A percentile compares a stretch with the other conserved stretches of the same genome.
Conservation (phyloP, 106 monocot genomes). For the Xerophyta viscosa region DNA sequence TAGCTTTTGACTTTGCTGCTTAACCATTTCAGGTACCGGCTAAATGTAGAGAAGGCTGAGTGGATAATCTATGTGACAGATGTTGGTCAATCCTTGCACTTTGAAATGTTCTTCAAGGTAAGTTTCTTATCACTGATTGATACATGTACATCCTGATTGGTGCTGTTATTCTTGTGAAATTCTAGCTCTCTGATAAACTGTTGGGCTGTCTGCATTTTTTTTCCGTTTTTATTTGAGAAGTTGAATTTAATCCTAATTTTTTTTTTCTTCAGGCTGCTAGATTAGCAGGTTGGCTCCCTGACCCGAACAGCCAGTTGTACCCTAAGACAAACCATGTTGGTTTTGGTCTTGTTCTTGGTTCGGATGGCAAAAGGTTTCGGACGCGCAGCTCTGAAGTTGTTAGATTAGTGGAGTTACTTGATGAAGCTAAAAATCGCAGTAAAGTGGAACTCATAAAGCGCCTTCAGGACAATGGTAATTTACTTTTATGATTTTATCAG, state of each 20-base stretch:
- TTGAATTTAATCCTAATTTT: background rate
- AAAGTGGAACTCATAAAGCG: slow-evolving; percentile 67
- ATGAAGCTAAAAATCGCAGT: slow-evolving; percentile 86
- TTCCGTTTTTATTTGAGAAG: background rate
- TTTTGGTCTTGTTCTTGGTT: slow-evolving; percentile 87
- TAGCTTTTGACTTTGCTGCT: background rate
- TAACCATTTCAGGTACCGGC: slow-evolving; percentile 50
- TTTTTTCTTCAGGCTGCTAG: slow-evolving; percentile 28
- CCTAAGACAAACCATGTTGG: slow-evolving; percentile 78
- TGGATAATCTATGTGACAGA: slow-evolving; percentile 95
- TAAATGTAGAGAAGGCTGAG: slow-evolving; percentile 68
- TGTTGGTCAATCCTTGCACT: slow-evolving; percentile 79
- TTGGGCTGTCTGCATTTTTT: background rate
- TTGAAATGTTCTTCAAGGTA: slow-evolving; percentile 90
- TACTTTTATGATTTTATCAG: background rate
- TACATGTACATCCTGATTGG: too few relatives aligned
- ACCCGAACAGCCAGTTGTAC: slow-evolving; percentile 12
- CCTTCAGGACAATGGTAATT: slow-evolving; percentile 68
- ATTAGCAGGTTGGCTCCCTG: slow-evolving; percentile 62
- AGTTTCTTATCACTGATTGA: slow-evolving; percentile 19
- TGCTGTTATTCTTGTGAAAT: too few relatives aligned
- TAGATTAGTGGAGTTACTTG: slow-evolving; percentile 80
- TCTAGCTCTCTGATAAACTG: background rate
- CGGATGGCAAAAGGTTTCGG: slow-evolving; percentile 88
- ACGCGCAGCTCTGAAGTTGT: slow-evolving; percentile 93